Base-by-base conservation (phyloP, 225 moss, liverwort and hornwort genomes). In the Sphagnum tenellum region DNA sequence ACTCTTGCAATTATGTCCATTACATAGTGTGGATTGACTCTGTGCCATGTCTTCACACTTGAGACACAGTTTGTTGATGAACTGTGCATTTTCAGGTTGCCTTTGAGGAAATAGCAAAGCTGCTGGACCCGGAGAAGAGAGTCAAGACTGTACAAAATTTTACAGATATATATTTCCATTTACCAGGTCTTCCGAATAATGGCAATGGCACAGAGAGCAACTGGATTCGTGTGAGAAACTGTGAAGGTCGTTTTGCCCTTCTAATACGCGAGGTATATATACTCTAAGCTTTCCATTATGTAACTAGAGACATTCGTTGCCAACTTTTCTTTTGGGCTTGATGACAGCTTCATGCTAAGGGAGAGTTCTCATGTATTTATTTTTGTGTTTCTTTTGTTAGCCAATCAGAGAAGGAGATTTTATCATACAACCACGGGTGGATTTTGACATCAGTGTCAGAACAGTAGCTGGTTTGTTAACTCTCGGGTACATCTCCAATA, bases 221-320 rank as follows among this genome's bases (percentile, higher is more conserved):
- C 70, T 90, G 88, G 79, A 90, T 90, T 77, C 90, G 88, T 71
- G 88, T 90, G 67, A 77, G 90, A 70, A 85, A 90, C 72, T 90
- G 90, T 68, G 90, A 90, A 78, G 88, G 90, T 61, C 86, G 90
- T 51, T 90, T 88, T 76, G 90, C 90, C 44, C 80, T 90, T 76
- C 69, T 90, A 66, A 90, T 90, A 56, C 82, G 90, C 70, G 90
- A 90, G 90, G 90, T 88, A 76, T 47, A 59, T 29, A 29, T 29
- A 29, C 29, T 29, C 29, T 1, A 29, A 29, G 1, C 29, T 29
- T 29, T 29, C 29, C 29, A 29, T 29, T 29, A 29, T 29, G 29
- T 29, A 29, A 29, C 29, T 29, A 29, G 29, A 29, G 29, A 29
- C 29, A 29, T 29, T 29, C 29, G 1, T 29, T 29, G 29, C 29